Evolutionary conservation across 768 basidiomycete species (phyloP).

Genomic region (Russula emetica): DNA sequence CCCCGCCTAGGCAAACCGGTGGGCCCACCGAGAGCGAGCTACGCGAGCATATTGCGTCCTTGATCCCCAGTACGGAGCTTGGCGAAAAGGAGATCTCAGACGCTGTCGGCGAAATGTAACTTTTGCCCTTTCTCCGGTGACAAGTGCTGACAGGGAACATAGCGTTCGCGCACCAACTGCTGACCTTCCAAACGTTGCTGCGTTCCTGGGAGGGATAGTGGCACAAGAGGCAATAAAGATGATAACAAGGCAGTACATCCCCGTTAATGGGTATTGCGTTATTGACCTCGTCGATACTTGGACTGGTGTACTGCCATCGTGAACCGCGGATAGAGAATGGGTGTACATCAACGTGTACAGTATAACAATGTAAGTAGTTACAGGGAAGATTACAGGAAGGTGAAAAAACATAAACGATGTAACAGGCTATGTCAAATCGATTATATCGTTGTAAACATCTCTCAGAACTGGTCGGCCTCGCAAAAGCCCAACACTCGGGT

Average conservation of each 20-base stretch:
- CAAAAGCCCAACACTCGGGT: slow-evolving; percentile 42
- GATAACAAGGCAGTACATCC: slow-evolving; percentile 93
- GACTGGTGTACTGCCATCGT: slow-evolving; percentile 51
- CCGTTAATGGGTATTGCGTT: slow-evolving; percentile 78
- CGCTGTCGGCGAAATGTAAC: slow-evolving; percentile 73
- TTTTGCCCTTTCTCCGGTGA: slow-evolving; percentile 7
- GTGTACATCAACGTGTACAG: slow-evolving; percentile 1
- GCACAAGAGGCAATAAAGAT: slow-evolving; percentile 98
- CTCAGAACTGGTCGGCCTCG: slow-evolving; percentile 55
- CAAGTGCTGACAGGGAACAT: slow-evolving; percentile 26
- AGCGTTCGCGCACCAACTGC: slow-evolving; percentile 78
- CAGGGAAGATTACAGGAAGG: background rate
- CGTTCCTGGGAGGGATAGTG: slow-evolving; percentile 88
- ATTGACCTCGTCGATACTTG: slow-evolving; percentile 80
- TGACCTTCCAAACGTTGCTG: slow-evolving; percentile 90
- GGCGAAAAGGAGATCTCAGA: slow-evolving; percentile 52
- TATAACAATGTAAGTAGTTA: background rate
- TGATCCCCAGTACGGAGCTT: slow-evolving; percentile 47
- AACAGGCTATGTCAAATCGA: slow-evolving; percentile 17
- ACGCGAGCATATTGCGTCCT: slow-evolving; percentile 44
- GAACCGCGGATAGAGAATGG: background rate
- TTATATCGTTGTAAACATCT: slow-evolving; percentile 50
- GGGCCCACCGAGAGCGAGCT: slow-evolving; percentile 49
- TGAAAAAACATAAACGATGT: background rate
- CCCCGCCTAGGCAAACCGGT: slow-evolving; percentile 19